Percentiles rank a stretch among this genome's conserved stretches.
phyloP scores from a whole-genome alignment of 257 asterid species.

The Scutellaria galericulata region DNA sequence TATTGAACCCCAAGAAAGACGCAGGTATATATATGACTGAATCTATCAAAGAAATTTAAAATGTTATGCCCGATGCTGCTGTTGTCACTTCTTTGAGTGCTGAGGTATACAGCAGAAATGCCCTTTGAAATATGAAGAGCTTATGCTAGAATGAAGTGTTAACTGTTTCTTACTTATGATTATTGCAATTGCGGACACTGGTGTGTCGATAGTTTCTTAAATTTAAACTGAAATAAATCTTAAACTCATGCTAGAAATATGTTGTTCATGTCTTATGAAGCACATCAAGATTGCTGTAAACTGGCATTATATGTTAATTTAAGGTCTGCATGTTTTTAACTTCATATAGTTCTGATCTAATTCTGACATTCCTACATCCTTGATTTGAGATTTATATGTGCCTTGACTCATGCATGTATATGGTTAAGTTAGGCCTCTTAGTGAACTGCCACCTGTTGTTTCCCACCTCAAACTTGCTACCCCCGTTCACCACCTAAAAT shows the following conservation, averaged over 20 bases:
- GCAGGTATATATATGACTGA: conserved; percentile 55
- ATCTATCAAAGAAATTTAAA: not conserved
- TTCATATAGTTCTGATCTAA: not conserved
- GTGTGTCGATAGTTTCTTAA: conserved; percentile 14
- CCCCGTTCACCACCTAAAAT: not conserved
- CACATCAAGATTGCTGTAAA: not conserved
- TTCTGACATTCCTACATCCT: not conserved
- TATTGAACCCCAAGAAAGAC: conserved; percentile 86
- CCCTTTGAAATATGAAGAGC: conserved; percentile 4
- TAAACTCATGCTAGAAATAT: not conserved
- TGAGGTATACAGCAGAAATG: conserved; percentile 10
- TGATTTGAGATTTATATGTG: conserved; percentile 1
- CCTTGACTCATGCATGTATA: not conserved
- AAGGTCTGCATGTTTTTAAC: conserved; percentile 12
- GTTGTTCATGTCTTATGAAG: not conserved
- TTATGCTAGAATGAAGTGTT: conserved; percentile 25
- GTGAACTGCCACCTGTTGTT: not conserved
- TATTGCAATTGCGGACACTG: conserved; percentile 12
- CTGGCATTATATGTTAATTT: not conserved
- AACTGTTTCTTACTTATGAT: not conserved
- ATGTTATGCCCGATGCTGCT: conserved; percentile 22
- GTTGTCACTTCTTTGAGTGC: conserved; percentile 15
- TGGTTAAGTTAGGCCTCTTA: not conserved
- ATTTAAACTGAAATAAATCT: conserved; percentile 11
- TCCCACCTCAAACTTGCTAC: conserved; percentile 19